Conservation (phyloP, 257 asterid genomes). For the Plantago major region DNA sequence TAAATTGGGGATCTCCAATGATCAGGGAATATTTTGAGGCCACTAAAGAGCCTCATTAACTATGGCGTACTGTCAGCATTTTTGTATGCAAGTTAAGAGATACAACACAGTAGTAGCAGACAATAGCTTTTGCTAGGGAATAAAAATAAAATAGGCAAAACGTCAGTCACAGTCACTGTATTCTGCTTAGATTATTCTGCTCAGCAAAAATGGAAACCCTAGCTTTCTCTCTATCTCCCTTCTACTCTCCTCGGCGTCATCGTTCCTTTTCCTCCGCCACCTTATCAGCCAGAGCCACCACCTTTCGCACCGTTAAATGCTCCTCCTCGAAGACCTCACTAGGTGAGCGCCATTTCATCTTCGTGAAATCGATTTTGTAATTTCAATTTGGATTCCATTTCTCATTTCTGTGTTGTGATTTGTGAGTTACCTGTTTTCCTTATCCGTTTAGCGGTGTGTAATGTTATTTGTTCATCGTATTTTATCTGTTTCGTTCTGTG, state of each 20-base stretch:
- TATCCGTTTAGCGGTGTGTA: neutral
- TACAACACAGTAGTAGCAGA: too few species aligned
- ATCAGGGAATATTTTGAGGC: too few species aligned
- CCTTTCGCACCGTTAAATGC: conserved; percentile 44
- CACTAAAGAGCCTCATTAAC: too few species aligned
- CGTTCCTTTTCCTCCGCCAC: conserved; percentile 26
- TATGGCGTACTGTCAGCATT: too few species aligned
- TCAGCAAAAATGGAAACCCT: conserved; percentile 48
- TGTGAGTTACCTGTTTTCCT: neutral
- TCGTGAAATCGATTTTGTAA: neutral
- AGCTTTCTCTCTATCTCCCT: conserved; percentile 28
- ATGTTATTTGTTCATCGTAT: neutral
- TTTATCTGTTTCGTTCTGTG: neutral
- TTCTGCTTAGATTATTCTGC: too few species aligned
- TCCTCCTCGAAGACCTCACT: conserved; percentile 40
- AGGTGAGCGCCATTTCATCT: conserved; percentile 26
- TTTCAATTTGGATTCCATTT: neutral
- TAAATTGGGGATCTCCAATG: too few species aligned
- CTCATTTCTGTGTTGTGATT: too few species aligned
- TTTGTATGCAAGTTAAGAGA: too few species aligned
- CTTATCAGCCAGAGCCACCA: conserved; percentile 24
- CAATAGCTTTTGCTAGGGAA: neutral
- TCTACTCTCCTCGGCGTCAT: conserved; percentile 14
- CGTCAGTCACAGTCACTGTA: neutral
- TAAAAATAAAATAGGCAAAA: neutral